These are phyloP conservation scores for Tolypocladium paradoxum DNA, from an alignment of 2,329 filamentous ascomycete genomes.

Conservation along the genomic window DNA sequence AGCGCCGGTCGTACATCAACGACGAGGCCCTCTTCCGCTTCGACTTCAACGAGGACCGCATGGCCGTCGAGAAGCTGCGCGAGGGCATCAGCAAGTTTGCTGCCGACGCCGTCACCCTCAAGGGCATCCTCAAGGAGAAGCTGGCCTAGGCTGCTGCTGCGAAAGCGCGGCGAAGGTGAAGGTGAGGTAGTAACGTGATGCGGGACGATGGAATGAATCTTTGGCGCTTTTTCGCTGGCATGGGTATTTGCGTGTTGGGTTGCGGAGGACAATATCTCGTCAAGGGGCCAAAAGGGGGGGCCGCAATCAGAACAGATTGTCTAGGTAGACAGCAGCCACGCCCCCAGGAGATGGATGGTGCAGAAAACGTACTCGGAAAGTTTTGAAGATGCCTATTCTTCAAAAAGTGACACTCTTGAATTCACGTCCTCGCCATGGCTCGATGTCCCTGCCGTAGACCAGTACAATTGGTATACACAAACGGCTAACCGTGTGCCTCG, in stretches of 20 bases:
- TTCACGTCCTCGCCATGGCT: neutral
- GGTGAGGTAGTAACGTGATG: neutral
- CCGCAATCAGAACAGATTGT: neutral
- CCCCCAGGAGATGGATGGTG: neutral
- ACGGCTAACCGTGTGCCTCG: neutral
- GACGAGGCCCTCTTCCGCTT: conserved; percentile 91
- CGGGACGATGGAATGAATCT: neutral
- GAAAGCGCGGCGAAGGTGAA: neutral
- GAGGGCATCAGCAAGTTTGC: conserved; percentile 99
- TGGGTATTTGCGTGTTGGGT: neutral
- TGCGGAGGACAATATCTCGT: neutral
- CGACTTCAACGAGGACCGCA: conserved; percentile 99
- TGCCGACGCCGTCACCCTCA: conserved; percentile 87
- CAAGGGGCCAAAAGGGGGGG: neutral
- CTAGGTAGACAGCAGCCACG: neutral
- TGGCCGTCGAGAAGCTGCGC: conserved; percentile 98
- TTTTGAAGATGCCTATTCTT: neutral
- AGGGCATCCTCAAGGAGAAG: conserved; percentile 86
- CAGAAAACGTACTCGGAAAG: neutral
- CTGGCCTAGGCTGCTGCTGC: conserved; percentile 30
- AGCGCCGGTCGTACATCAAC: conserved; percentile 85
- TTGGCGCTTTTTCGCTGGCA: neutral
- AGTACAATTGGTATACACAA: neutral
- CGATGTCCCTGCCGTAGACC: neutral
- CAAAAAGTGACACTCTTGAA: neutral